phyloP scores from a whole-genome alignment of 352 stramenopile genomes.

The Stramenopiles sp. region DNA sequence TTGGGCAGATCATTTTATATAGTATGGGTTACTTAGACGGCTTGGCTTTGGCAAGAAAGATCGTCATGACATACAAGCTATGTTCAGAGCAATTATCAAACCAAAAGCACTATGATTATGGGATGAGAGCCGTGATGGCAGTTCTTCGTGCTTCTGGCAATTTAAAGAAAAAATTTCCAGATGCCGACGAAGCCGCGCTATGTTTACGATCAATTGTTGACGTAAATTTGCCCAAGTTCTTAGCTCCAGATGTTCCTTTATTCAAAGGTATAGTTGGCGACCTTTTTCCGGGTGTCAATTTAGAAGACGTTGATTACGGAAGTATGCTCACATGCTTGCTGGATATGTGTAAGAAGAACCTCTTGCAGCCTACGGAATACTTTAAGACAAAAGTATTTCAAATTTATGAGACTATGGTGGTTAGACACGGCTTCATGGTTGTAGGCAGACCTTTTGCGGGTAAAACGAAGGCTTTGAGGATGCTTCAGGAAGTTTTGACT shows the following conservation, averaged over 20 bases:
- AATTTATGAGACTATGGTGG: constrained; percentile 83
- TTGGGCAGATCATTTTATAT: constrained; percentile 89
- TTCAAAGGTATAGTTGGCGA: constrained; percentile 82
- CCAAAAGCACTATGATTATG: constrained; percentile 87
- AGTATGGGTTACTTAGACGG: constrained; percentile 76
- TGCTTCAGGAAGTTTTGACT: constrained; percentile 47
- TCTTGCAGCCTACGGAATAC: constrained; percentile 45
- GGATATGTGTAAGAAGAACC: constrained; percentile 34
- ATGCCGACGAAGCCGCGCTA: constrained; percentile 74
- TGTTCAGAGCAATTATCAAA: constrained; percentile 80
- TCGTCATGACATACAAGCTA: constrained; percentile 84
- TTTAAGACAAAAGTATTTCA: constrained; percentile 71
- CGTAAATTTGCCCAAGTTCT: constrained; percentile 83
- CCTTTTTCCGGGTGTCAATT: constrained; percentile 65
- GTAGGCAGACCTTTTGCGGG: constrained; percentile 71
- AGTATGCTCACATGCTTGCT: constrained; percentile 52
- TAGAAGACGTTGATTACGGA: constrained; percentile 65
- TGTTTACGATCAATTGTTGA: constrained; percentile 72
- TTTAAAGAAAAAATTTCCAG: constrained; percentile 70
- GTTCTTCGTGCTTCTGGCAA: constrained; percentile 80
- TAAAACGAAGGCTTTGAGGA: constrained; percentile 73
- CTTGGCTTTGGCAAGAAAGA: constrained; percentile 72
- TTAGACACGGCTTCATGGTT: constrained; percentile 85
- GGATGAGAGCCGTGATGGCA: constrained; percentile 83
- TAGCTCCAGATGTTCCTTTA: constrained; percentile 75